Base-by-base conservation (phyloP, 441 rosid species). In the Geranium incanum region DNA sequence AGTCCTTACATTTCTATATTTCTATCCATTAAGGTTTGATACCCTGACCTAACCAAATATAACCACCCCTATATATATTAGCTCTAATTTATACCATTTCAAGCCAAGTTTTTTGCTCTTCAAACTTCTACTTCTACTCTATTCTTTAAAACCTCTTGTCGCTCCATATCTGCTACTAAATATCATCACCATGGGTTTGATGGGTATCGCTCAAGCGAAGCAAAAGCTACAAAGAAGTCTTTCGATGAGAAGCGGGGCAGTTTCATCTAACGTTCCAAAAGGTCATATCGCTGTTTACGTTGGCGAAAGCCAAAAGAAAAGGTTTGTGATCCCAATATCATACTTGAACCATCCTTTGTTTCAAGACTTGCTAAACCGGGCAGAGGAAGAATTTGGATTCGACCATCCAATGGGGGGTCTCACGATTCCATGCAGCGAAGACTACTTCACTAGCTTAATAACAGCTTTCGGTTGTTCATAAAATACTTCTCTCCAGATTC, bases 181-280 rank as follows among this genome's bases (percentile, higher is more conserved):
- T 1, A 43, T 6, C 50, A n/a, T 52, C 60, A n/a, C 3, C 15
- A 52, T 52, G 60, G 60, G 60, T 0, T 62, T 87, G 73, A 78
- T 78, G 68, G 93, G 91, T 50, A 67, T 89, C 59, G 76, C 87
- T 77, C 82, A 87, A 18, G 91, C 95, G 0, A 89, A 82, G 69
- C 90, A 91, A 73, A 89, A 86, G 85, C 88, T 89, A 16, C 94
- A 82, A 78, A 72, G 93, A 73, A 85, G 85, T 13, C 81, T 89
- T 7, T 88, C 93, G 0, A 83, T 87, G 0, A 87, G 68, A 74
- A 77, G 83, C 7, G 77, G 88, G 2, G 19, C 16, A 55, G 62
- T 55, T 16, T 55, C 21, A 55, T 55, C 62, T 0, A 75, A 76
- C 71, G 70, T 39, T 7, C 70, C 33, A 6, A 68, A 68, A 39